Evolutionary conservation across 345 rosid genomes (phyloP), one percentile per base, ranked within the genome.

Genomic region (Linum lewisii): DNA sequence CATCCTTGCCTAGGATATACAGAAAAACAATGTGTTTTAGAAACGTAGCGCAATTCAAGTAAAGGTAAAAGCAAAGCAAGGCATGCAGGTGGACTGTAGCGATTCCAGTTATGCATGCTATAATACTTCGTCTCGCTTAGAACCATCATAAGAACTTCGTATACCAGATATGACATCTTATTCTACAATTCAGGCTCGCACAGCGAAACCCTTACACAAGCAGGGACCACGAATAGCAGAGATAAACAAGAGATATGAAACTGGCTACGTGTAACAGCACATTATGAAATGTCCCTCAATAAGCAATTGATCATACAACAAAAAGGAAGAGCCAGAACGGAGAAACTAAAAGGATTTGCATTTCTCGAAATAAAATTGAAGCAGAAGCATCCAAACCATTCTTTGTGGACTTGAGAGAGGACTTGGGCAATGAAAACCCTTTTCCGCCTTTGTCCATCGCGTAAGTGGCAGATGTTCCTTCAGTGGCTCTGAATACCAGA

Each of bases 361-460:
- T 52, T 21, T 2, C 13, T 18, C 8, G 56, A 52, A 24, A 34
- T 42, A 59, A 32, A 34, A 55, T 23, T 34, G 10, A 36, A 22
- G 23, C 18, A 25, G 21, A 58, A 29, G 34, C 34, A 29, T 1
- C 23, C 21, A 59, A 65, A 70, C 81, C 82, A 67, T 60, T 44
- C 38, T 58, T 23, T 15, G 75, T 29, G 24, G 80, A 69, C 63
- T 84, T 83, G 69, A 85, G 78, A 59, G 86, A 72, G 53, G 83
- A 70, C 66, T 76, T 79, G 54, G 88, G 81, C 14, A 78, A 49
- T n/a, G 85, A 76, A 29, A 72, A 70, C 55, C 80, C 83, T 74
- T 74, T 82, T 24, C 98, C 95, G 70, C 91, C 91, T 68, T 88
- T 91, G 64, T 84, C 98, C 76, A 74, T 11, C 13, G 47, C 47